Conservation (phyloP, 441 rosid species). For the Pelargonium australe region DNA sequence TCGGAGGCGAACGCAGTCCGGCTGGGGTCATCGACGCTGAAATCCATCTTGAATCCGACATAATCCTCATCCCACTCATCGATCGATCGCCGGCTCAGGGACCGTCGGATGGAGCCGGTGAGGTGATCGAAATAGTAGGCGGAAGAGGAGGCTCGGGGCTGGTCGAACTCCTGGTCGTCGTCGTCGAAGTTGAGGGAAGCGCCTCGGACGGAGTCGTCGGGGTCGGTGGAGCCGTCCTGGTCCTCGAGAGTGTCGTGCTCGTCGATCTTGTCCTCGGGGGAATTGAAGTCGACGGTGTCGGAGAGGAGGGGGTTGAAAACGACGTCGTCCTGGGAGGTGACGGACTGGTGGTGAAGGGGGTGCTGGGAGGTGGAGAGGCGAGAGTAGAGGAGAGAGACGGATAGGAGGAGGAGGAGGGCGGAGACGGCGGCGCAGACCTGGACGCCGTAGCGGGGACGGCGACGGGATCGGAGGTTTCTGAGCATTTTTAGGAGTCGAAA, state of each 20-base stretch:
- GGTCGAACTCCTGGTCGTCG: conserved; percentile 35
- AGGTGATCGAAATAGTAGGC: conserved; percentile 72
- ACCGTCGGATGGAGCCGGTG: conserved; percentile 51
- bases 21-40: conserved; percentile 21
- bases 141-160: conserved; percentile 32
- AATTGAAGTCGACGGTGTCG: conserved; percentile 20
- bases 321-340: conserved; percentile 1
- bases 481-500: background rate
- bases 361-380: conserved; percentile 57
- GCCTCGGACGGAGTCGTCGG: background rate
- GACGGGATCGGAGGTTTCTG: conserved; percentile 43
- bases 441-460: conserved; percentile 64
- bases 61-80: conserved; percentile 81
- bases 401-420: conserved; percentile 52
- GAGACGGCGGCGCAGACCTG: conserved; percentile 52
- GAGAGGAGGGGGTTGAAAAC: conserved; percentile 17
- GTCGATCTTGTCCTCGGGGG: conserved; percentile 55
- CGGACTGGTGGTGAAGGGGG: conserved; percentile 21
- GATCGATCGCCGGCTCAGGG: conserved; percentile 56
- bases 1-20: conserved; percentile 67
- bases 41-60: conserved; percentile 28
- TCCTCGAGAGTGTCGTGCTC: conserved; percentile 66
- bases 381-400: conserved; percentile 63
- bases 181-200: conserved; percentile 26
- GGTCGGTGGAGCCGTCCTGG: conserved; percentile 21